Base-by-base conservation (phyloP, 192 early-diverging fungal species). In the Gryganskiella cystojenkinii region DNA sequence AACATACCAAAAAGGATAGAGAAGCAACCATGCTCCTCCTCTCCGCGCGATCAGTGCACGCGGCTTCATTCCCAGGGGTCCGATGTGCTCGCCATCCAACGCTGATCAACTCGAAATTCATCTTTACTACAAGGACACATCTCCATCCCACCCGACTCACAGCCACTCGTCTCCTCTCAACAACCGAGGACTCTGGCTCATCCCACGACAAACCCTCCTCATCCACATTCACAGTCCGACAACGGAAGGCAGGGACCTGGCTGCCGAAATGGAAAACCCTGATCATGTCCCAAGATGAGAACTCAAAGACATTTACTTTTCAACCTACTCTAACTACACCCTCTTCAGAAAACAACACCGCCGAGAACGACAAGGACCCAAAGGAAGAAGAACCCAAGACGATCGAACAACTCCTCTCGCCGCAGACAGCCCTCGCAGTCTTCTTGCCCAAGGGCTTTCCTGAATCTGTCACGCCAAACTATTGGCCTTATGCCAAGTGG, bases 381-480 rank as follows among this genome's bases (percentile, higher is more conserved):
- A 13, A 15, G 34, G 50, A 67, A n/a, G 63, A 54, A 28, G 68
- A 62, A 40, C 24, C 28, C 4, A 43, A 31, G 4, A 43, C 43
- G 4, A 31, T 57, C 30, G 65, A 67, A 28, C 33, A 63, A 19
- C 28, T 67, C 14, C 43, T 76, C 9, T 76, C 73, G n/a, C 73
- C 73, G 1, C 73, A 76, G 65, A 68, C 52, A 1, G 40, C 65
- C 3, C 71, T 80, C 1, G 71, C 65, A 5, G 83, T 85, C 15
- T 96, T 96, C 62, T 80, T 96, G 42, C 95, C 95, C 9, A 85
- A 90, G 43, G 90, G 88, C 37, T 94, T 89, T 64, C 91, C 91
- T 28, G 82, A 87, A 45, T 87, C 91, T 0, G 92, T 95, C 8
- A 86, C 92, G 8, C 80, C 83, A 35, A 90, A 93, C 78, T 96